Conservation (phyloP, 371 early-diverging fungal species). For the Mucor piriformis region DNA sequence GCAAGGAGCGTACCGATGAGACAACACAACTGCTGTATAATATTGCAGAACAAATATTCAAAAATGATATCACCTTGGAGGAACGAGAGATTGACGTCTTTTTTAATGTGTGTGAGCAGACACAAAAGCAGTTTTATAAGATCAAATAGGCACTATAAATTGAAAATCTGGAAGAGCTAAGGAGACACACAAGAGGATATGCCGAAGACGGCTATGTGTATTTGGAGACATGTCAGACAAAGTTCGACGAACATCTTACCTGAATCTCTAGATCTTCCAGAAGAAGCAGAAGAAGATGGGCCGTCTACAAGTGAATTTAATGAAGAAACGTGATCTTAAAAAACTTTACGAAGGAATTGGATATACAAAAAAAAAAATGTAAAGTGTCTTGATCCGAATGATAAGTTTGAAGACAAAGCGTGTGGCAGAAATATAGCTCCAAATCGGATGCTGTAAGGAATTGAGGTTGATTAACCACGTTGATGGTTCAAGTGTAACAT, state of each 20-base stretch:
- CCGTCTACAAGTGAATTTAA: slow-evolving; percentile 6
- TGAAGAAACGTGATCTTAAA: no score
- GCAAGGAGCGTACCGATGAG: slow-evolving; percentile 18
- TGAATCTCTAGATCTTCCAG: slow-evolving; percentile 6
- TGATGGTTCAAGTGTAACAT: no score
- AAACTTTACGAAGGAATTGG: no score
- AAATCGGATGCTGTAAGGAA: no score
- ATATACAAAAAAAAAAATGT: no score
- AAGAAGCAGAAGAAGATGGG: slow-evolving; percentile 11
- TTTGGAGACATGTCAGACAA: slow-evolving; percentile 8
- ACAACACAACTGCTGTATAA: slow-evolving; percentile 14
- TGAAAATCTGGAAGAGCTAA: slow-evolving; percentile 15
- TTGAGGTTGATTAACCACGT: no score
- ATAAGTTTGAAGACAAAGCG: no score
- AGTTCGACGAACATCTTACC: slow-evolving; percentile 4
- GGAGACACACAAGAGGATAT: slow-evolving; percentile 9
- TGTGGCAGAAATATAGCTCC: no score
- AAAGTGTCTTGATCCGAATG: no score
- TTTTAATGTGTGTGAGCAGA: slow-evolving; percentile 17
- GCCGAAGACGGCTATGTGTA: slow-evolving; percentile 7
- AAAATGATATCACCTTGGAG: slow-evolving; percentile 20
- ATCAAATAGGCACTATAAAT: slow-evolving; percentile 12
- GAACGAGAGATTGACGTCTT: slow-evolving; percentile 15
- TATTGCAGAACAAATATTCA: slow-evolving; percentile 15
- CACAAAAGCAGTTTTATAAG: slow-evolving; percentile 16